phyloP scores from a whole-genome alignment of 257 asterid genomes.

The Gynochthodes officinalis region DNA sequence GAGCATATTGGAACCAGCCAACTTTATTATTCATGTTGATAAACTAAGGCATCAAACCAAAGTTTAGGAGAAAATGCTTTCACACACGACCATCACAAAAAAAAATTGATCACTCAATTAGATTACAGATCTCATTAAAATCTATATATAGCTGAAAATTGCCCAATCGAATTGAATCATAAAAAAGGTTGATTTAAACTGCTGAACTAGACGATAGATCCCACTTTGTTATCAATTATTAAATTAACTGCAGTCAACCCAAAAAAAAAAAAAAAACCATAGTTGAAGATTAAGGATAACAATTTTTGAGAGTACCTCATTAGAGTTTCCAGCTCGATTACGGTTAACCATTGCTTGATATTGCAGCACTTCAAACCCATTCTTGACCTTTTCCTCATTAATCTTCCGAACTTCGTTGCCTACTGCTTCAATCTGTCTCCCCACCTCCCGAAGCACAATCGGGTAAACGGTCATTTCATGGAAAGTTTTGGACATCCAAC shows the following conservation, averaged over 20 bases:
- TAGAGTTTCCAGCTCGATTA: constrained; percentile 16
- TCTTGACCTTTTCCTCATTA: constrained; percentile 29
- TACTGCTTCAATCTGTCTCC: constrained; percentile 23
- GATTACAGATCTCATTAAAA: not conserved
- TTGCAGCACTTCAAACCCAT: constrained; percentile 34
- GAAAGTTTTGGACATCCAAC: constrained; percentile 23
- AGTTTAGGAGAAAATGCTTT: too few relatives aligned
- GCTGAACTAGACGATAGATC: too few relatives aligned
- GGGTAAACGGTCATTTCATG: constrained; percentile 1
- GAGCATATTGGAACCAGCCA: not conserved
- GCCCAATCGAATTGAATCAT: not conserved
- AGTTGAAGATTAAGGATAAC: not conserved
- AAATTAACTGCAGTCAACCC: too few relatives aligned
- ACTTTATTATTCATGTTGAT: not conserved
- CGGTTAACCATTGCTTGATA: constrained; percentile 7
- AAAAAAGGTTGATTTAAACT: not conserved
- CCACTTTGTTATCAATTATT: too few relatives aligned
- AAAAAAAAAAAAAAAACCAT: too few relatives aligned
- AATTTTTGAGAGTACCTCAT: constrained; percentile 26
- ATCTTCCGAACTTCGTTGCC: constrained; percentile 34
- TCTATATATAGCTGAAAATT: not conserved
- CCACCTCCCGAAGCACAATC: constrained; percentile 28
- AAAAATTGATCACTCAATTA: not conserved
- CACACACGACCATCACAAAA: not conserved
- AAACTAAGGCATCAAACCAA: not conserved